These are phyloP conservation scores for Metarhizium humberi DNA, from an alignment of 2,329 filamentous ascomycete genomes.

Conservation along the genomic window DNA sequence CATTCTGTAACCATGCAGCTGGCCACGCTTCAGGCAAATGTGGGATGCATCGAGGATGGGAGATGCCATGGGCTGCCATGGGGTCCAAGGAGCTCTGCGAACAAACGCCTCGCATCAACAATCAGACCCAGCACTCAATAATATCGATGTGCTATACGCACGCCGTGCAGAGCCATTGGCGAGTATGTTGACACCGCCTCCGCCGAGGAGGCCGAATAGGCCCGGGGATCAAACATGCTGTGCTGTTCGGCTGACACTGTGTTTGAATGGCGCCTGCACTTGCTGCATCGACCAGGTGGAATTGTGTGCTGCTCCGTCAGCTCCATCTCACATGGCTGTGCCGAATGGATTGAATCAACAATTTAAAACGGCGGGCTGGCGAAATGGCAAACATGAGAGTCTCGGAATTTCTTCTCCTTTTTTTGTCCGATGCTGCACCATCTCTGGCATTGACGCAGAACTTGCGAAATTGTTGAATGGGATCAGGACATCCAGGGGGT, in stretches of 20 bases:
- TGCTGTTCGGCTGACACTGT: background rate
- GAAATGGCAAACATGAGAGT: background rate
- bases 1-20: constrained; percentile 9
- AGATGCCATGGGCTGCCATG: background rate
- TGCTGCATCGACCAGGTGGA: background rate
- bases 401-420: background rate
- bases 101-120: too few species aligned
- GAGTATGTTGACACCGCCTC: too few species aligned
- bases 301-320: background rate
- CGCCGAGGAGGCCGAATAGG: too few species aligned
- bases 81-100: too few species aligned
- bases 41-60: background rate
- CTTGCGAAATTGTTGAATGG: background rate
- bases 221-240: too few species aligned
- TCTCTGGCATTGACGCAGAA: background rate
- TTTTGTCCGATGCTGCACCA: too few species aligned
- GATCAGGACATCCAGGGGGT: too few species aligned
- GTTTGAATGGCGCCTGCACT: background rate
- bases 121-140: too few species aligned
- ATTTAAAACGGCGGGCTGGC: background rate
- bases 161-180: too few species aligned
- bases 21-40: background rate
- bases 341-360: background rate
- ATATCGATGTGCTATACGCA: too few species aligned
- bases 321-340: background rate